A percentile compares a stretch with the other conserved stretches of the same genome.
Evolutionary conservation across 2,329 filamentous ascomycete species (phyloP).

Genomic region (Aspergillus fumigatiaffinis): DNA sequence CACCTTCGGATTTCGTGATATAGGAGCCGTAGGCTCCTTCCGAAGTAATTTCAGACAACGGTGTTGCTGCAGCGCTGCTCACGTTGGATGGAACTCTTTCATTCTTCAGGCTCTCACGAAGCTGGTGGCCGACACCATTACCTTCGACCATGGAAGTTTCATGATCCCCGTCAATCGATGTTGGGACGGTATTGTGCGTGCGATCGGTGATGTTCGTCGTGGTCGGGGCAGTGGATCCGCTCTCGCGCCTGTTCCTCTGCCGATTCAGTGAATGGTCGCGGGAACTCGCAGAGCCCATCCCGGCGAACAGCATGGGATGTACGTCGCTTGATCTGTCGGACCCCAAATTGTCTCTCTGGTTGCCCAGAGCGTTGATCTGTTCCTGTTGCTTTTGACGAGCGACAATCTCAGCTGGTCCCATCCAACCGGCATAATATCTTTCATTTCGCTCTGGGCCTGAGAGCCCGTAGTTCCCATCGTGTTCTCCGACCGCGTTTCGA

Average conservation of each 20-base stretch:
- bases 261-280: slow-evolving; percentile 8
- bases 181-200: slow-evolving; percentile 31
- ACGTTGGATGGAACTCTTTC: neutral
- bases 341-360: slow-evolving; percentile 1
- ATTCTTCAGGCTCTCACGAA: slow-evolving; percentile 10
- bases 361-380: slow-evolving; percentile 2
- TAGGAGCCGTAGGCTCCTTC: neutral
- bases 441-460: slow-evolving; percentile 23
- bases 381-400: slow-evolving; percentile 18
- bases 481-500: slow-evolving; percentile 7
- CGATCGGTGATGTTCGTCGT: slow-evolving; percentile 31
- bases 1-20: slow-evolving; percentile 5
- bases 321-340: slow-evolving; percentile 5
- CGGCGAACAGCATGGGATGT: slow-evolving; percentile 16
- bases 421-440: slow-evolving; percentile 52
- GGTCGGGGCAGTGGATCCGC: slow-evolving; percentile 32
- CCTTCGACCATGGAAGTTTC: slow-evolving; percentile 9
- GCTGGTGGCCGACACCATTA: slow-evolving; percentile 7
- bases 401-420: slow-evolving; percentile 41
- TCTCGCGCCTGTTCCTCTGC: slow-evolving; percentile 24
- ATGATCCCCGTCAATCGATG: slow-evolving; percentile 26
- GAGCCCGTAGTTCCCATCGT: slow-evolving; percentile 7
- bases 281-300: slow-evolving; percentile 9
- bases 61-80: neutral
- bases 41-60: neutral